Base-by-base conservation (phyloP, 306 rosid species). In the Cyamopsis tetragonoloba region DNA sequence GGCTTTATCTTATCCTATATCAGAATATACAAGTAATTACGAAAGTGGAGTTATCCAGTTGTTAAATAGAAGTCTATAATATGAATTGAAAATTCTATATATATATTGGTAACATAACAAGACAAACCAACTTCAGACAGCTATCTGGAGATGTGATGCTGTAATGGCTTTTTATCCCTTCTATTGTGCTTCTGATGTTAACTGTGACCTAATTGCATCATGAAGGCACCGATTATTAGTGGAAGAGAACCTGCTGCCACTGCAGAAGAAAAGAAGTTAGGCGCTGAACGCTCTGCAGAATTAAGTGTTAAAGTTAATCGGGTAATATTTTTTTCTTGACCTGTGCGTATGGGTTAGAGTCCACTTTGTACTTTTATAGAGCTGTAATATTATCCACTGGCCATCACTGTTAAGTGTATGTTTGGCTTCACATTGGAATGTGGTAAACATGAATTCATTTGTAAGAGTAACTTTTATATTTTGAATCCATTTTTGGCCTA, bases 161-260 rank as follows among this genome's bases (percentile, higher is more conserved):
- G 58, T 62, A 80, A 27, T 49, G 27, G 38, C 49, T 28, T 58
- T 57, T 31, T 41, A 24, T 54, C 70, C 22, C 17, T 49, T 69
- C 46, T 48, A 62, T 15, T 17, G 62, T 64, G 44, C 19, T 48
- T 75, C 70, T 75, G 44, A 18, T 71, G 77, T 72, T 57, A 63
- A 76, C 49, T 63, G 35, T 60, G 66, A 19, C 48, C 66, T 56
- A 42, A 50, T 19, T 82, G 61, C 50, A 54, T 68, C 49, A 18
- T 82, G 69, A 77, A 92, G 98, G 88, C 93, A 9, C 98, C 96
- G 0, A 92, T 89, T 72, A 86, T 92, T 58, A 80, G 89, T 37
- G 98, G 98, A 79, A 91, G 98, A 80, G 98, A 92, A 84, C 98
- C 98, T 51, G 77, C 82, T 70, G 87, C 93, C 57, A 71, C 82